Base-by-base conservation (phyloP, 2,329 filamentous ascomycete genomes). In the Epichloe baconii region DNA sequence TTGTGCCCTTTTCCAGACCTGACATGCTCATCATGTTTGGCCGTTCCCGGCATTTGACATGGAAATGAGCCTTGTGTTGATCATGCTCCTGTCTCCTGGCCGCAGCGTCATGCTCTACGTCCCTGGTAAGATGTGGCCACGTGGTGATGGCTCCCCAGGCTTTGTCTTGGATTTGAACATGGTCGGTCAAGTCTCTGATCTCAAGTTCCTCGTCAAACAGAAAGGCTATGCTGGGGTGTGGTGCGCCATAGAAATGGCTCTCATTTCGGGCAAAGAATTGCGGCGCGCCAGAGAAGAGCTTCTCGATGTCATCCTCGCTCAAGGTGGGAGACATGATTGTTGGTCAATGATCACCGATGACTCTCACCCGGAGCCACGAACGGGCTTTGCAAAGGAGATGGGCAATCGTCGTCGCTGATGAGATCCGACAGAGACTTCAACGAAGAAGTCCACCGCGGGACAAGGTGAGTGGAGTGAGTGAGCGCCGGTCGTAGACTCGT, bases 11-110 rank as follows among this genome's bases (percentile, higher is more conserved):
- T 62, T 88, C 84, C 35, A 84, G 66, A 3, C 83, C 84, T 56
- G 84, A 80, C 71, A 83, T 81, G 69, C 80, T 84, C 53, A 86
- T 72, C 83, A 86, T 87, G 62, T 77, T 84, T 41, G 84, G 84
- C 21, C 79, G 68, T 61, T 85, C 82, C 45, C 75, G 72, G 56
- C 77, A 79, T 51, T 75, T 72, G 41, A 78, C 71, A 59, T 78
- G 76, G 62, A 80, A 81, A 61, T 81, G 78, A 52, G 77, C 73
- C 51, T 72, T 72, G 53, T 68, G 68, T 54, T 70, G 72, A 59
- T 70, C 70, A 48, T 66, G 66, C 40, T 67, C 67, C 51, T 69
- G 68, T 48, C 68, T 69, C 55, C 65, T 66, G 47, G 69, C 68
- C 48, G 68, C 67, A 42, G 70, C 65, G 48, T 74, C 71, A 49